Evolutionary conservation across 257 asterid genomes (phyloP).

Genomic region (Echites panduratus): DNA sequence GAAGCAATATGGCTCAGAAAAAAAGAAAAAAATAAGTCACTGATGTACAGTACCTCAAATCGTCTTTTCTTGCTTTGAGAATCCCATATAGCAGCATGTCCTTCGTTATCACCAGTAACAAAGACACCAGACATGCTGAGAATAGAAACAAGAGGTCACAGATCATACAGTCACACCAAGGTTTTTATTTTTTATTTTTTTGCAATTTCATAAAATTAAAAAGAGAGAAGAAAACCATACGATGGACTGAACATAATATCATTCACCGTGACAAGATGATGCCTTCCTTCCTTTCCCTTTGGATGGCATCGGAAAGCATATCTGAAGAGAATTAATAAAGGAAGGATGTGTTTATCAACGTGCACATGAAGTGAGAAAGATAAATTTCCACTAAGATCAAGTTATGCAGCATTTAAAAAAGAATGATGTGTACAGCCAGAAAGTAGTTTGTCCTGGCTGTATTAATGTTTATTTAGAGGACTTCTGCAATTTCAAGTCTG

Average conservation of each 20-base stretch:
- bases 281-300: slow-evolving; percentile 45
- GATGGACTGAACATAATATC: slow-evolving; percentile 71
- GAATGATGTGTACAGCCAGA: neutral
- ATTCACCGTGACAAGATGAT: slow-evolving; percentile 57
- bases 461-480: neutral
- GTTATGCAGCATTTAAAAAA: no score
- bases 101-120: slow-evolving; percentile 76
- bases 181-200: no score
- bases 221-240: slow-evolving; percentile 40
- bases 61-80: slow-evolving; percentile 57
- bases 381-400: neutral
- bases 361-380: neutral
- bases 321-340: slow-evolving; percentile 35
- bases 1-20: neutral
- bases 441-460: neutral
- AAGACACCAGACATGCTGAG: slow-evolving; percentile 49
- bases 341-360: neutral
- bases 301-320: slow-evolving; percentile 87
- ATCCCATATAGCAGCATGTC: slow-evolving; percentile 72
- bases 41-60: slow-evolving; percentile 41
- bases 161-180: slow-evolving; percentile 1
- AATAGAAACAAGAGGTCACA: slow-evolving; percentile 14
- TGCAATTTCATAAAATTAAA: neutral
- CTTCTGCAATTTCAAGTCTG: neutral
- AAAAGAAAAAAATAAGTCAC: neutral